Evolutionary conservation across 139 green algal genomes (phyloP), one percentile per base, ranked within the genome.

Genomic region (Pedinophyceae sp.): DNA sequence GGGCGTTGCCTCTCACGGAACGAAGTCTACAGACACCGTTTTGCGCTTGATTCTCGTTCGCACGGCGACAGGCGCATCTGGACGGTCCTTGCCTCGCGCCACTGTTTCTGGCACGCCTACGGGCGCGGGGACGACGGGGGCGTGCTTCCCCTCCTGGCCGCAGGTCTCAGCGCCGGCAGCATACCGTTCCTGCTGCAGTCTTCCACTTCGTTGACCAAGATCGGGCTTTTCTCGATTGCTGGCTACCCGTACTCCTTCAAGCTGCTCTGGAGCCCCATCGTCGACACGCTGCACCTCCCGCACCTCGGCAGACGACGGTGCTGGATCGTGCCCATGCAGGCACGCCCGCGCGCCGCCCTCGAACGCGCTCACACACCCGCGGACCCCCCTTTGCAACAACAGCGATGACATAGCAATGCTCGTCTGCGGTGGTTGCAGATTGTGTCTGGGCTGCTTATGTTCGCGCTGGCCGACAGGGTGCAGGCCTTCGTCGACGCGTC

Each of bases 201-300:
- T 16, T 79, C 72, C 40, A 68, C 83, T 28, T 81, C 67, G 2
- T 86, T 86, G 68, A 87, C 82, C 4, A 50, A 80, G 51, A 84
- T 93, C 50, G 84, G 85, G 53, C 58, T 91, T 40, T 95, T 95
- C 60, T 76, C 74, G 3, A 58, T 94, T 7, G 77, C 79, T 1
- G 56, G 69, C 28, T 94, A 93, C 64, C 87, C 87, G 15, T 95
- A 94, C 70, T 85, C 75, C 16, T 83, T 93, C 65, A 95, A 95
- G 71, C 76, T 95, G 50, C 67, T 93, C 29, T 95, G 87, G 87
- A 80, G 61, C 61, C 87, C 87, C 4, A 73, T 95, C 19, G 87
- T 95, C 6, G 87, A 95, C 66, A 76, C 57, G 1, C 23, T 88
- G 3, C 86, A 86, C 78, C 64, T 30, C 25, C 27, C 53, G 1